Base-by-base conservation (phyloP, 2,329 filamentous ascomycete genomes). In the Penicillium fuscoglaucum region DNA sequence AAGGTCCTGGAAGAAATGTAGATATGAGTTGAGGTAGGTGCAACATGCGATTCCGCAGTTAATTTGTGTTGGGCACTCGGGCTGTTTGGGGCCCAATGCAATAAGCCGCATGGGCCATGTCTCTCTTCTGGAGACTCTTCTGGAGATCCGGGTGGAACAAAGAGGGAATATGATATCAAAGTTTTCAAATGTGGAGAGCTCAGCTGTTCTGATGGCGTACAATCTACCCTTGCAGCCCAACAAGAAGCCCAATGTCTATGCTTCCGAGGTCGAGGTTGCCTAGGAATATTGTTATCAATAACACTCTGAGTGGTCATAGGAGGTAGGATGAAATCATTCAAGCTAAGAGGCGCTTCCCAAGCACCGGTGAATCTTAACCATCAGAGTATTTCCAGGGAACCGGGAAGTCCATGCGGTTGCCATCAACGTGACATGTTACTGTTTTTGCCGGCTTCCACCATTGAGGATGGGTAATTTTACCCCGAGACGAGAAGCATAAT, bases 401-500 rank as follows among this genome's bases (percentile, higher is more conserved):
- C 21, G 48, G 49, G 55, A 56, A 66, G 39, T 61, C 54, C 52
- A 56, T 62, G 54, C 58, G n/a, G 37, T 58, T 53, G 57, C 40
- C 54, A 59, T 46, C 35, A 37, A 44, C 35, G n/a, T 43, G 28
- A 39, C 43, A 60, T 28, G 12, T 37, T 19, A 53, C 21, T 28
- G 15, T 21, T 49, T 55, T 54, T 41, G 49, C 17, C 28, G 28
- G 21, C 8, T 21, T 48, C 35, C 50, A 52, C 33, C 39, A 55
- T 39, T 26, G 13, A 47, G 49, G 45, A 39, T 19, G 33, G 64
- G 63, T 29, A 69, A 47, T 40, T 68, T 62, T 28, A 70, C 55
- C 15, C 70, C 67, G 39, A 74, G 61, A 44, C 68, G 70, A 61
- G 61, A 66, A 53, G 72, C 68, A 65, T 74, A 74, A 55, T 72